These are phyloP conservation scores for Mortierella sp. DNA, from an alignment of 371 early-diverging fungal species.

Conservation along the genomic window DNA sequence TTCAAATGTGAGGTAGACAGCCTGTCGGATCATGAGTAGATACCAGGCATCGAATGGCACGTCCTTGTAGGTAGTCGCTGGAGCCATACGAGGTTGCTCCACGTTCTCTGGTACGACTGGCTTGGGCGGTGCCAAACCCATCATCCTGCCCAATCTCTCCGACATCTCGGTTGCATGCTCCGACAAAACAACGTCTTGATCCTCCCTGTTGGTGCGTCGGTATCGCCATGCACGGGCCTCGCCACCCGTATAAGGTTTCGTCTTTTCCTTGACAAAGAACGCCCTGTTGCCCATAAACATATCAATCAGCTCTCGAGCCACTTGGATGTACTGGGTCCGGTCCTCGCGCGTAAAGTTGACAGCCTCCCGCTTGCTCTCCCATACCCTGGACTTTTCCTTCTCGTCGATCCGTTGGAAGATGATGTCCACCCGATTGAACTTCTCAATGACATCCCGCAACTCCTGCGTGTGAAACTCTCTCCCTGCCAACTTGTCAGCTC, in stretches of 20 bases:
- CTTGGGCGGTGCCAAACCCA: conserved; percentile 27
- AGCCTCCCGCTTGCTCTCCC: conserved; percentile 46
- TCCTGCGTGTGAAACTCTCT: conserved; percentile 18
- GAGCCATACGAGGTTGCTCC: neutral
- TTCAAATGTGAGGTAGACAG: conserved; percentile 68
- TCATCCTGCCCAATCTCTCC: conserved; percentile 37
- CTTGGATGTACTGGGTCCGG: conserved; percentile 65
- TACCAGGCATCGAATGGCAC: conserved; percentile 76
- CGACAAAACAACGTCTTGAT: conserved; percentile 37
- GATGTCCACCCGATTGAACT: conserved; percentile 56
- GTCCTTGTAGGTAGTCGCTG: conserved; percentile 59
- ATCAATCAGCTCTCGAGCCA: conserved; percentile 62
- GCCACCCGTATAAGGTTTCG: conserved; percentile 41
- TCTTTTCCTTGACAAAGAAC: conserved; percentile 68
- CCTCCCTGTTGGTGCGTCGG: conserved; percentile 17
- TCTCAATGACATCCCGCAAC: conserved; percentile 48
- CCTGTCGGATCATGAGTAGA: conserved; percentile 74
- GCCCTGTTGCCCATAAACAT: conserved; percentile 65
- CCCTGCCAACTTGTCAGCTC: conserved; percentile 30
- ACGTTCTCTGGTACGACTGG: neutral
- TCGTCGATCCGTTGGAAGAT: conserved; percentile 48
- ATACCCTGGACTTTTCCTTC: conserved; percentile 36
- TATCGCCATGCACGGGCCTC: conserved; percentile 47
- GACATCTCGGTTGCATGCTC: conserved; percentile 48
- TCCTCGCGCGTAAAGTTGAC: conserved; percentile 48